Percentiles rank a stretch among this genome's conserved stretches.
These are phyloP conservation scores for Exophiala mesophila DNA, from an alignment of 2,329 filamentous ascomycete species.

Conservation along the genomic window DNA sequence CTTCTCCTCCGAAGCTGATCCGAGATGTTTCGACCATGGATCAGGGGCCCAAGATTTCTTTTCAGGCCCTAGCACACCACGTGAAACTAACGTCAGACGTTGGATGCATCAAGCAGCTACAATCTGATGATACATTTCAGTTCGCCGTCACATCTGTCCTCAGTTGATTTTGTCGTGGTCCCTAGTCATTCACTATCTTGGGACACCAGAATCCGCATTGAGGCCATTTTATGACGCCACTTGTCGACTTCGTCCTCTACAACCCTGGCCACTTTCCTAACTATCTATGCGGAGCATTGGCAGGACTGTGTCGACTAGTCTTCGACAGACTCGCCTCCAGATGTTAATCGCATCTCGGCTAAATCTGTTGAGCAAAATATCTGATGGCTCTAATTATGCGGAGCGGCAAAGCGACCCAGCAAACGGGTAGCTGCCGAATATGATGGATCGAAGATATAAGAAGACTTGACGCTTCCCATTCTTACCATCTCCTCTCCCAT, in stretches of 20 bases:
- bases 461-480: neutral
- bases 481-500: constrained; percentile 5
- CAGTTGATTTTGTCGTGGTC: too few species aligned
- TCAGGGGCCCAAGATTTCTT: neutral
- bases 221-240: neutral
- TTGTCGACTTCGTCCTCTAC: neutral
- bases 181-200: too few species aligned
- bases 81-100: constrained; percentile 3
- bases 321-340: constrained; percentile 20
- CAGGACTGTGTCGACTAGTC: constrained; percentile 10
- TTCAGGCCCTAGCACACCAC: neutral
- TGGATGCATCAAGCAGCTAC: neutral
- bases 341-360: constrained; percentile 7
- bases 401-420: too few species aligned
- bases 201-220: neutral
- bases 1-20: neutral
- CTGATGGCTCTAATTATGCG: too few species aligned
- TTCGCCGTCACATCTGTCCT: too few species aligned
- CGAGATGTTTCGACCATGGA: constrained; percentile 6
- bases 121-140: too few species aligned
- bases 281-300: constrained; percentile 2
- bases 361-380: too few species aligned
- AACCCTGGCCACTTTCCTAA: neutral
- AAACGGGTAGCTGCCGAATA: neutral
- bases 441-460: constrained; percentile 10